Evolutionary conservation across 345 rosid genomes (phyloP), one percentile per base, ranked within the genome.

Genomic region (Eucalyptus leucophloia): DNA sequence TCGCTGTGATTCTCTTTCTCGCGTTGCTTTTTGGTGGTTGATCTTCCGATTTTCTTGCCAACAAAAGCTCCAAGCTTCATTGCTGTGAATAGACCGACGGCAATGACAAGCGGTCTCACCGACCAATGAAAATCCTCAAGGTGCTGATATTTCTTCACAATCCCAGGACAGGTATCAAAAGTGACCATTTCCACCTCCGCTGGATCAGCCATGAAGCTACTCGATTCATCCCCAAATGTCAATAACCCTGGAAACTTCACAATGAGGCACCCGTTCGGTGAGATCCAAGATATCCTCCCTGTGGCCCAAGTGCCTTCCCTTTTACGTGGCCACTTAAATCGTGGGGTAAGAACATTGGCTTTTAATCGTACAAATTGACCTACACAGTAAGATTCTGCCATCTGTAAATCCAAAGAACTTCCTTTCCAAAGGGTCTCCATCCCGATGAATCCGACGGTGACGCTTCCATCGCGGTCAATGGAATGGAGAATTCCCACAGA

Each of bases 51-150:
- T 90, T 92, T 96, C 90, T 90, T 94, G 62, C 96, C 93, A 1
- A 93, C 91, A 24, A 91, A 93, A 86, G 92, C 34, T 24, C 98
- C 99, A 9, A 96, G 47, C 94, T 93, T 96, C 94, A 95, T 89
- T 6, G 96, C 95, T 45, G 98, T 93, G 82, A 98, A 93, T 7
- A 98, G 88, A 86, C 98, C 96, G 86, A 95, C 86, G 4, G 96
- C 96, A 88, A 96, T 92, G 86, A 97, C 90, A 85, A 96, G 91
- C 19, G 99, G 99, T 91, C 99, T 97, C 72, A 97, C 97, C 34
- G 95, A 95, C 99, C 99, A 98, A 91, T 97, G 99, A 86, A 95
- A 93, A 91, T 98, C 98, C 94, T 98, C 99, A 7, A 98, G 96
- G 93, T 98, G 99, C 89, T 96, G 94, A 91, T 95, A 98, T 85